phyloP scores from a whole-genome alignment of 305 asterid genomes.

The Petunia hybrid region DNA sequence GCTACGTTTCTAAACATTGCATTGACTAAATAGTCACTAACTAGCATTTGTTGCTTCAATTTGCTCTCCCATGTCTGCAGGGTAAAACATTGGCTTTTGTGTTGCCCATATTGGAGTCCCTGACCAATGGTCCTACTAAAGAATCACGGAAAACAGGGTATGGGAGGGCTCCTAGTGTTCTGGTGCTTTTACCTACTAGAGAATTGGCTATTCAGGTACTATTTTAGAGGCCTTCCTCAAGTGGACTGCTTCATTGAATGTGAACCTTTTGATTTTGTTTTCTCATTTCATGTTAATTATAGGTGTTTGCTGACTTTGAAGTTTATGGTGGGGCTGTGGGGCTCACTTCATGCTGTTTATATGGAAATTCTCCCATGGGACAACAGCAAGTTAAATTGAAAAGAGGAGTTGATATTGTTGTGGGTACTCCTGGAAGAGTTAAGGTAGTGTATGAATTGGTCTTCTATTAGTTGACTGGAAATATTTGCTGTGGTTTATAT shows the following conservation, averaged over 20 bases:
- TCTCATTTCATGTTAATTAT: slow-evolving; percentile 23
- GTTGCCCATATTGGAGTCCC: slow-evolving; percentile 87
- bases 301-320: slow-evolving; percentile 85
- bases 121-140: slow-evolving; percentile 73
- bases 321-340: slow-evolving; percentile 82
- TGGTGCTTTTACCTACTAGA: slow-evolving; percentile 93
- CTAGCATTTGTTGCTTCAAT: neutral
- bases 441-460: slow-evolving; percentile 54
- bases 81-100: slow-evolving; percentile 97
- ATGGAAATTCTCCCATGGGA: slow-evolving; percentile 78
- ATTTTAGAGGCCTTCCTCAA: neutral
- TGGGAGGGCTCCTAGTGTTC: slow-evolving; percentile 88
- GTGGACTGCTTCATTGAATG: slow-evolving; percentile 18
- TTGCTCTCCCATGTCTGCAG: slow-evolving; percentile 40
- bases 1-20: neutral
- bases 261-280: neutral
- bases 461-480: neutral
- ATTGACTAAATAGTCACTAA: neutral
- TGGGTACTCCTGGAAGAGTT: slow-evolving; percentile 95
- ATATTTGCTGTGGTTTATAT: neutral
- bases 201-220: slow-evolving; percentile 76
- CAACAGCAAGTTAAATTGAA: slow-evolving; percentile 64
- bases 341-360: slow-evolving; percentile 77
- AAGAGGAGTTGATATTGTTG: slow-evolving; percentile 85
- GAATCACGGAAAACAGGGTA: slow-evolving; percentile 70